These are phyloP conservation scores for Hortaea sp. DNA, from an alignment of 2,329 filamentous ascomycete genomes.

Conservation along the genomic window DNA sequence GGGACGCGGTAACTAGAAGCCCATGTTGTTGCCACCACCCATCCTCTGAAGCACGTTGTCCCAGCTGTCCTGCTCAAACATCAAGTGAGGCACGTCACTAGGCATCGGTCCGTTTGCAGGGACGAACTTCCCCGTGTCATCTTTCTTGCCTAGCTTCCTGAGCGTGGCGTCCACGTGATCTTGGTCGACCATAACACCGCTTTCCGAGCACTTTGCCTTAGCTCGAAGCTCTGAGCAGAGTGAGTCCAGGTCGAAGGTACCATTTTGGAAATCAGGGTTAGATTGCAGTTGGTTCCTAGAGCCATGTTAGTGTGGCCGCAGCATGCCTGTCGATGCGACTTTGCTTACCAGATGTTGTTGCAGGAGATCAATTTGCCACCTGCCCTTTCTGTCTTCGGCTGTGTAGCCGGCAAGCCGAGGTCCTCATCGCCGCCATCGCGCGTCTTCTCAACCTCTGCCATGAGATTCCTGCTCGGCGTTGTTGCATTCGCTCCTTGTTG, in stretches of 20 bases:
- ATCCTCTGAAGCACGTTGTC: slow-evolving; percentile 17
- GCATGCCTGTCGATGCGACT: too few species aligned
- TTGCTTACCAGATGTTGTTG: slow-evolving; percentile 79
- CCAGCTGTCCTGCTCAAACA: slow-evolving; percentile 20
- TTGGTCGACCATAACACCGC: slow-evolving; percentile 79
- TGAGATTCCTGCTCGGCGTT: slow-evolving; percentile 45
- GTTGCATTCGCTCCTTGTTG: slow-evolving; percentile 3
- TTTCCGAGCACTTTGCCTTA: slow-evolving; percentile 91
- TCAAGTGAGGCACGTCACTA: slow-evolving; percentile 6
- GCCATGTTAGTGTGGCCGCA: slow-evolving; percentile 30
- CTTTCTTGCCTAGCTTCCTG: slow-evolving; percentile 32
- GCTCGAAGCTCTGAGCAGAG: slow-evolving; percentile 87
- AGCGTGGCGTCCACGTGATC: slow-evolving; percentile 66
- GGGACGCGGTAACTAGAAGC: neutral
- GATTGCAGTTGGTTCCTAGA: slow-evolving; percentile 79
- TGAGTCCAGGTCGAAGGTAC: slow-evolving; percentile 87
- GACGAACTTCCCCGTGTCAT: slow-evolving; percentile 1
- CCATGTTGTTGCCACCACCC: slow-evolving; percentile 3
- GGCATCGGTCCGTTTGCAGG: slow-evolving; percentile 8
- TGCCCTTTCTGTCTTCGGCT: slow-evolving; percentile 8
- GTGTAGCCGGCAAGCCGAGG: slow-evolving; percentile 14
- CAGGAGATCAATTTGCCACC: slow-evolving; percentile 61
- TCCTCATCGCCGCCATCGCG: slow-evolving; percentile 63
- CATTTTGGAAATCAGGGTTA: slow-evolving; percentile 77
- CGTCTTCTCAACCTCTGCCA: slow-evolving; percentile 66